Evolutionary conservation across 805 yeast genomes (phyloP), one percentile per base, ranked within the genome.

Genomic region (Saccharomycopsis fibuligera): DNA sequence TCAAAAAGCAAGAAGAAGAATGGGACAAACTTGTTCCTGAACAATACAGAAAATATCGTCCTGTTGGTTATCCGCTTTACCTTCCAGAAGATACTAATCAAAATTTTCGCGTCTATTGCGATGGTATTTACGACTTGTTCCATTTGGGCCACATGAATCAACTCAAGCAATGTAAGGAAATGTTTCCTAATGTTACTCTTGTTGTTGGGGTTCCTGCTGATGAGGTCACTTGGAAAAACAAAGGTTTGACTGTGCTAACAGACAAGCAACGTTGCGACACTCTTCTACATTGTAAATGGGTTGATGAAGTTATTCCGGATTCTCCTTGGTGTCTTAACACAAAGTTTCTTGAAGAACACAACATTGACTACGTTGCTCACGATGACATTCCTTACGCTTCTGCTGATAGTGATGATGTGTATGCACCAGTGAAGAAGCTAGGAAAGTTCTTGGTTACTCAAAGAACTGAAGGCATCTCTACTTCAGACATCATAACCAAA

Each of bases 71-170:
- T 68, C 71, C 70, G 56, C 77, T 93, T 65, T 88, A 87, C 57
- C 57, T 81, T 23, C 99, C 99, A 2, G 35, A 50, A 17, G 54
- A 53, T 35, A 95, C 96, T 2, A 69, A 63, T 3, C 93, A 84
- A 60, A 90, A 96, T 1, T 79, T 93, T 25, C 75, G 99, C 52
- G 79, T 93, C n/a, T 93, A 93, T 63, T 99, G 99, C 4, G 99
- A 93, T 67, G 99, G 99, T 46, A 96, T 93, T 17, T 93, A 93
- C 70, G 99, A 93, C 67, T 69, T 93, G 54, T 93, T 93, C 69
- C 99, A 93, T 66, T 65, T 93, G 60, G 99, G 99, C 22, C 99
- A 93, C 63, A 93, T 93, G 99, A 81, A 89, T 61, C 99, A 93
- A 65, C 73, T 93, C 58, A 98, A 93, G 62, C 99, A 93, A 68